Evolutionary conservation across 805 yeast species (phyloP).

Genomic region (Ogataea nakhonphanomensis): DNA sequence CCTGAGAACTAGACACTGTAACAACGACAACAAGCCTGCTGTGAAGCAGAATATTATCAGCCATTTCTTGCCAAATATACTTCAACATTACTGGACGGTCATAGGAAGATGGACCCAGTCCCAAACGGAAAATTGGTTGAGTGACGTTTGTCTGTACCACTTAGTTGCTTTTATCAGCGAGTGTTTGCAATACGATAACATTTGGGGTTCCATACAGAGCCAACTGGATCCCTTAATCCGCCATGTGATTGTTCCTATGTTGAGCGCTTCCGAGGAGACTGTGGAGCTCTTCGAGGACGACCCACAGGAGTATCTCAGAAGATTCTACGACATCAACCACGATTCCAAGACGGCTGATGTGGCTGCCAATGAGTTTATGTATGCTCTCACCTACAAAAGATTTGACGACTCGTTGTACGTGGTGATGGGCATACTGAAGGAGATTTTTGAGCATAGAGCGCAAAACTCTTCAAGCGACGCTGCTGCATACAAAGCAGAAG

Average conservation of each 20-base stretch:
- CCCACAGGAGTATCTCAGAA: slow-evolving; percentile 83
- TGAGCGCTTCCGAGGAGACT: slow-evolving; percentile 65
- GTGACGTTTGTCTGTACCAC: slow-evolving; percentile 58
- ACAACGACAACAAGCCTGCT: slow-evolving; percentile 6
- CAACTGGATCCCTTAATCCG: slow-evolving; percentile 61
- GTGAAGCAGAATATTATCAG: slow-evolving; percentile 39
- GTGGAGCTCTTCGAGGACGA: slow-evolving; percentile 78
- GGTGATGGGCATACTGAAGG: slow-evolving; percentile 51
- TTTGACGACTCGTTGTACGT: slow-evolving; percentile 45
- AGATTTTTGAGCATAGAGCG: slow-evolving; percentile 37
- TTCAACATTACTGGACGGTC: slow-evolving; percentile 55
- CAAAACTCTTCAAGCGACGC: slow-evolving; percentile 33
- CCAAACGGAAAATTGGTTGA: slow-evolving; percentile 51
- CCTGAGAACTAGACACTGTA: slow-evolving; percentile 58
- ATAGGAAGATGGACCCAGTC: slow-evolving; percentile 66
- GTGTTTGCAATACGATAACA: slow-evolving; percentile 48
- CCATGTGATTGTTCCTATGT: slow-evolving; percentile 71
- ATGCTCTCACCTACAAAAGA: slow-evolving; percentile 13
- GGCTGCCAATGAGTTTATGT: slow-evolving; percentile 45
- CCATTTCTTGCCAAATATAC: slow-evolving; percentile 68
- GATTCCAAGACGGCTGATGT: slow-evolving; percentile 47
- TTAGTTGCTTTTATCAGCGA: slow-evolving; percentile 58
- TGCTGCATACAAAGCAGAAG: slow-evolving; percentile 61
- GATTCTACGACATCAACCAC: slow-evolving; percentile 55
- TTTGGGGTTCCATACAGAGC: slow-evolving; percentile 66